Evolutionary conservation across 169 alveolate species (phyloP).

Genomic region (Eimeria falciformis): DNA sequence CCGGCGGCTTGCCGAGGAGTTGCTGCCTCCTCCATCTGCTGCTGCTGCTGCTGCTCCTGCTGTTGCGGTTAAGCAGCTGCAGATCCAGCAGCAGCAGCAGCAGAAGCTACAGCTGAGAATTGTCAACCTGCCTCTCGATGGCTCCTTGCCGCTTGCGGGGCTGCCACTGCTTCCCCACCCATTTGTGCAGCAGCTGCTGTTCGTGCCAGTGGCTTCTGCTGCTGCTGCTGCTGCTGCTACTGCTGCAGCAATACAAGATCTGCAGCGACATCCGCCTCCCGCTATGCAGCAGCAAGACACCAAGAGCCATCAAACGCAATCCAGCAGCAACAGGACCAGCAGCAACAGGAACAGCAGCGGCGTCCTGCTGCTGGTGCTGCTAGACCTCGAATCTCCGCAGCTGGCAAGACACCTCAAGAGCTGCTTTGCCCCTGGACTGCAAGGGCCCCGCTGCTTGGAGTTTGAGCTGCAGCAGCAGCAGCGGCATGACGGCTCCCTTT

Average conservation of each 20-base stretch:
- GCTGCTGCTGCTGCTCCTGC: slow-evolving; percentile 36
- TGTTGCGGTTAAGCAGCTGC: slow-evolving; percentile 12
- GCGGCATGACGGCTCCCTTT: not conserved
- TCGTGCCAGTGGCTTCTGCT: slow-evolving; percentile 52
- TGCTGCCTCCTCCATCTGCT: slow-evolving; percentile 41
- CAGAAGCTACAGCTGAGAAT: slow-evolving; percentile 23
- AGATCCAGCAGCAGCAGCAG: slow-evolving; percentile 4
- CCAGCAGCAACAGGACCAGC: slow-evolving; percentile 1
- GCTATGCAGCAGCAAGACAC: too few relatives aligned
- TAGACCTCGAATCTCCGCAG: slow-evolving; percentile 25
- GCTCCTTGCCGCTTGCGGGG: slow-evolving; percentile 33
- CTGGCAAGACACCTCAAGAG: slow-evolving; percentile 63
- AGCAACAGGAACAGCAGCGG: slow-evolving; percentile 47
- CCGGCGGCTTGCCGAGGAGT: not conserved
- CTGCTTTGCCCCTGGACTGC: slow-evolving; percentile 37
- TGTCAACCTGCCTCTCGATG: slow-evolving; percentile 18
- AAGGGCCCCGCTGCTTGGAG: slow-evolving; percentile 35
- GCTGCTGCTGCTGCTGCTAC: not conserved
- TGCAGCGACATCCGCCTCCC: slow-evolving; percentile 64
- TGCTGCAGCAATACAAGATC: not conserved
- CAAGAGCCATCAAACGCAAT: too few relatives aligned
- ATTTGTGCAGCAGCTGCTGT: slow-evolving; percentile 10
- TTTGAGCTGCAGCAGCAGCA: slow-evolving; percentile 56
- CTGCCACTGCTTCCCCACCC: slow-evolving; percentile 25
- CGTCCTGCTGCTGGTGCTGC: slow-evolving; percentile 39